These are phyloP conservation scores for Amphichorda felina DNA, from an alignment of 2,329 filamentous ascomycete species.

Conservation along the genomic window DNA sequence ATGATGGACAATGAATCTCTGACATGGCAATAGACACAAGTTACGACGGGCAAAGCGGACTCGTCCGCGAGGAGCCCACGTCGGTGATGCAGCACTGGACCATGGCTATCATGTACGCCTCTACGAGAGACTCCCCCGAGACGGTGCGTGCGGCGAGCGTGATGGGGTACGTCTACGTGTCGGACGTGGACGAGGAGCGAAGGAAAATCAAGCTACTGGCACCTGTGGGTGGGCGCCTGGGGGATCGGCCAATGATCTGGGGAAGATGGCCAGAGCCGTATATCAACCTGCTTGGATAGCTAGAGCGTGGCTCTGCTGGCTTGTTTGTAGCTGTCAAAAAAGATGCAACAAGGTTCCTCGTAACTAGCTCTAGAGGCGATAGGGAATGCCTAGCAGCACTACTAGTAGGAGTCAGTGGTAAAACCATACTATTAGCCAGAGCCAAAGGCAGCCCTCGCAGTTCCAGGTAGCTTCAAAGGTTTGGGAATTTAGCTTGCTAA, in stretches of 20 bases:
- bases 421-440: too few relatives aligned
- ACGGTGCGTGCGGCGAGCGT: conserved; percentile 70
- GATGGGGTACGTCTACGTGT: conserved; percentile 87
- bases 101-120: conserved; percentile 73
- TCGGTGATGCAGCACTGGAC: conserved; percentile 67
- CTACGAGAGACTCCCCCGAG: conserved; percentile 55
- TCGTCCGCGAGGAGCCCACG: conserved; percentile 54
- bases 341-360: too few relatives aligned
- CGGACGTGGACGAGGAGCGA: conserved; percentile 79
- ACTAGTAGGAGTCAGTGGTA: too few relatives aligned
- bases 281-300: conserved; percentile 56
- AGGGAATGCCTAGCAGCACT: too few relatives aligned
- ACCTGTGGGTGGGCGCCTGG: conserved; percentile 72
- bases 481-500: too few relatives aligned
- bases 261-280: conserved; percentile 80
- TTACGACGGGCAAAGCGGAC: conserved; percentile 18
- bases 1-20: too few relatives aligned
- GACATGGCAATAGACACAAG: background rate
- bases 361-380: too few relatives aligned
- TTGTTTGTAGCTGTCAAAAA: too few relatives aligned
- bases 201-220: conserved; percentile 71
- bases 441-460: too few relatives aligned
- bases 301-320: too few relatives aligned
- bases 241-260: conserved; percentile 69
- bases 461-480: too few relatives aligned